phyloP scores from a whole-genome alignment of 805 yeast genomes.

The Candida takata region DNA sequence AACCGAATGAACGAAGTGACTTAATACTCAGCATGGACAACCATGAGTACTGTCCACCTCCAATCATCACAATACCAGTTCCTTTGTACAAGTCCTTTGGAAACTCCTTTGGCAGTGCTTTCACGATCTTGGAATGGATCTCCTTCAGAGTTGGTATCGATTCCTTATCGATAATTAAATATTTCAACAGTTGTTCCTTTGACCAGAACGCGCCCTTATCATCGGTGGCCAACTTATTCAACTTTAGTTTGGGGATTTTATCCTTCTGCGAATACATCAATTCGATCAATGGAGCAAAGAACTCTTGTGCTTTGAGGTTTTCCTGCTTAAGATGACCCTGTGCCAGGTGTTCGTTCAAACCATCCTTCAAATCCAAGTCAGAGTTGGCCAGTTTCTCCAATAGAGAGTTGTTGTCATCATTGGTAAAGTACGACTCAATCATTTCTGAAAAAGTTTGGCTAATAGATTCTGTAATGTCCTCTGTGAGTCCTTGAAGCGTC shows the following conservation, averaged over 20 bases:
- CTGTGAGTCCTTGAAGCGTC: background rate
- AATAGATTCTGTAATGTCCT: background rate
- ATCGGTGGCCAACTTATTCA: constrained; percentile 31
- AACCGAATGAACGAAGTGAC: constrained; percentile 43
- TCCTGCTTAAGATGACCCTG: background rate
- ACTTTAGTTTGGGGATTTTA: constrained; percentile 11
- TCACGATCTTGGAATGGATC: constrained; percentile 39
- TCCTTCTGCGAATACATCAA: constrained; percentile 10
- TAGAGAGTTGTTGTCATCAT: constrained; percentile 8
- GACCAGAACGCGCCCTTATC: constrained; percentile 42
- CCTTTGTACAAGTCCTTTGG: constrained; percentile 14
- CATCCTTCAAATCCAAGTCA: constrained; percentile 3
- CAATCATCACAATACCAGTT: constrained; percentile 25
- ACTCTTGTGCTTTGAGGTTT: constrained; percentile 10
- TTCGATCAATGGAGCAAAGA: constrained; percentile 10
- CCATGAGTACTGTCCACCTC: constrained; percentile 54
- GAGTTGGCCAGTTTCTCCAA: constrained; percentile 7
- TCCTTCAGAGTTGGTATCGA: constrained; percentile 29
- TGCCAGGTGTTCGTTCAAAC: constrained; percentile 1
- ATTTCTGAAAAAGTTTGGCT: background rate
- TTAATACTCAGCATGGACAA: constrained; percentile 43
- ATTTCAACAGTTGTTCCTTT: constrained; percentile 21
- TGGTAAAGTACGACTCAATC: constrained; percentile 4
- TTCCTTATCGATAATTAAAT: constrained; percentile 26
- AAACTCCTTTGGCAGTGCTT: constrained; percentile 37